A percentile compares a stretch with the other conserved stretches of the same genome.
Conservation (phyloP, 768 basidiomycete genomes). For the Termitomyces sp. region DNA sequence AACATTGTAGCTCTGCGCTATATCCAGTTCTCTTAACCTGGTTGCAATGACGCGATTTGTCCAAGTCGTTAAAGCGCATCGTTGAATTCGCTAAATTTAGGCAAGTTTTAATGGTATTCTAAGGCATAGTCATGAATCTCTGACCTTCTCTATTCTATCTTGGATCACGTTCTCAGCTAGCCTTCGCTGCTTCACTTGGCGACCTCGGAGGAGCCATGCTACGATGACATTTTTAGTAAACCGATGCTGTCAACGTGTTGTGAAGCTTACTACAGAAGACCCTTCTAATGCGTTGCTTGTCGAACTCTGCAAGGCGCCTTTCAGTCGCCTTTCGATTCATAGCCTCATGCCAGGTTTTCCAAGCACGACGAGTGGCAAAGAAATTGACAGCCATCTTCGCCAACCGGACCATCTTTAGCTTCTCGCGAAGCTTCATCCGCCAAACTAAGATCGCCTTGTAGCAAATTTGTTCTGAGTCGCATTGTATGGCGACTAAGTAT, state of each 20-base stretch:
- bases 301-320: constrained; percentile 37
- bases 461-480: constrained; percentile 35
- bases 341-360: constrained; percentile 43
- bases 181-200: constrained; percentile 32
- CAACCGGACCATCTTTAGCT: constrained; percentile 44
- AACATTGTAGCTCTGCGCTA: constrained; percentile 38
- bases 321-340: constrained; percentile 40
- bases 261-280: constrained; percentile 14
- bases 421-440: constrained; percentile 48
- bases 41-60: constrained; percentile 68
- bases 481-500: constrained; percentile 42
- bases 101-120: not conserved
- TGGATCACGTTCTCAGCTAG: constrained; percentile 39
- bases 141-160: constrained; percentile 35
- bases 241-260: not conserved
- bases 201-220: constrained; percentile 47
- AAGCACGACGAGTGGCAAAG: constrained; percentile 42
- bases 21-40: constrained; percentile 69
- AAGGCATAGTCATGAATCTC: constrained; percentile 3
- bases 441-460: constrained; percentile 44
- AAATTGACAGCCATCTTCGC: constrained; percentile 51
- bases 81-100: constrained; percentile 43
- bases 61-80: constrained; percentile 52
- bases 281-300: constrained; percentile 27
- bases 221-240: not conserved